Evolutionary conservation across 306 rosid genomes (phyloP), one percentile per base, ranked within the genome.

Genomic region (Ammopiptanthus mongolicus): DNA sequence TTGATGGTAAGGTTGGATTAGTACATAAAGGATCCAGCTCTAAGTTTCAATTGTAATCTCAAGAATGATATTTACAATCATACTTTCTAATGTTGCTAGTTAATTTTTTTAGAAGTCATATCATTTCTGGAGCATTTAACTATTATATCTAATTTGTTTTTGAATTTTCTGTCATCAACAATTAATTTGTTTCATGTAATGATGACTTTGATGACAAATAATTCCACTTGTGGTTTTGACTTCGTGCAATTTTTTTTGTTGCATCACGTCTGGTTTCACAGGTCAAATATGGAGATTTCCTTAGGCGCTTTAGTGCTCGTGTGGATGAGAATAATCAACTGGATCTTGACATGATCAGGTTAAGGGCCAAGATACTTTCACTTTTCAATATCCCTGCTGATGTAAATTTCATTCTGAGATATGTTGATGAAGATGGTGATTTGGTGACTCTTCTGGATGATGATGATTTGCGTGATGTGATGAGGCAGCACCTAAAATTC

Each of bases 361-460:
- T 96, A 85, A 86, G 75, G 79, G 83, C 72, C 22, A 96, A 89
- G 84, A 79, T 89, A 61, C 62, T 55, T 8, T 58, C 83, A 29
- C 88, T 95, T 66, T 92, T 90, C 81, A 66, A 53, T 60, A 64
- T 95, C 29, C 41, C 84, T 31, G 52, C 70, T 22, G 98, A 86
- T 68, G 82, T 87, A 23, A 83, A 87, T 65, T 59, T 89, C 2
- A 73, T 34, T 22, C 59, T 95, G 86, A 87, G 88, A 19, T 95
- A 95, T 73, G 56, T 87, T 14, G 99, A 95, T 46, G 97, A 95
- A 83, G 99, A 96, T 78, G 99, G 98, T 0, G 99, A 96, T 83
- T 47, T 73, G 21, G 98, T 96, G 59, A 81, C 96, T 18, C 86
- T 96, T 1, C 91, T 83, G 61, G 93, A 90, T 61, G 97, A 90